Evolutionary conservation across 352 stramenopile genomes (phyloP).

Genomic region (Phytopythium ostracodes): DNA sequence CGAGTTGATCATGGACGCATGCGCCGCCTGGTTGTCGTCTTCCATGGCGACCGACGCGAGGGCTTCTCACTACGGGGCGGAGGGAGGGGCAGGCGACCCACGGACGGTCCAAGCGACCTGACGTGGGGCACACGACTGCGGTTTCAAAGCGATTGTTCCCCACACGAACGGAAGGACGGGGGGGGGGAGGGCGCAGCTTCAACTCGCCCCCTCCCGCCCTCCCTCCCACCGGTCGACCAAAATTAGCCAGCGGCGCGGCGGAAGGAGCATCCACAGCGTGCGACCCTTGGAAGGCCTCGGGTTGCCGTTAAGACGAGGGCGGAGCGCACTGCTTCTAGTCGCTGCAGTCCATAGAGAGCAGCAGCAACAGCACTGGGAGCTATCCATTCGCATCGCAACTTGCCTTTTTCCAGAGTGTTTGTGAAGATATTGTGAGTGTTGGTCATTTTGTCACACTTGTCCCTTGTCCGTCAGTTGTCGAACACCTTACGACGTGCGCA

Average conservation of each 20-base stretch:
- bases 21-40: conserved; percentile 19
- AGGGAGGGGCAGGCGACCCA: neutral
- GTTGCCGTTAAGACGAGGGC: too few relatives aligned
- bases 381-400: neutral
- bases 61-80: neutral
- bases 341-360: too few relatives aligned
- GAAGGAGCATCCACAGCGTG: neutral
- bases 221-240: neutral
- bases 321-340: neutral
- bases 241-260: neutral
- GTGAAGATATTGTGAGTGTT: neutral
- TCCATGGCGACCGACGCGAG: conserved; percentile 21
- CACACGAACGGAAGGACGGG: neutral
- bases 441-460: neutral
- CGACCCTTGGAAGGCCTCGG: neutral
- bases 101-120: neutral
- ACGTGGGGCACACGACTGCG: neutral
- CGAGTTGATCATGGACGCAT: conserved; percentile 33
- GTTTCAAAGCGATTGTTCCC: neutral
- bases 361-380: too few relatives aligned
- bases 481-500: too few relatives aligned
- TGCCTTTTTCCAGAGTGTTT: neutral
- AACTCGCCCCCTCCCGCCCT: too few relatives aligned
- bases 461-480: too few relatives aligned
- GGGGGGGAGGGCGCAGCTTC: neutral